Evolutionary conservation across 768 basidiomycete species (phyloP).

Genomic region (Macrolepiota fuliginosa): DNA sequence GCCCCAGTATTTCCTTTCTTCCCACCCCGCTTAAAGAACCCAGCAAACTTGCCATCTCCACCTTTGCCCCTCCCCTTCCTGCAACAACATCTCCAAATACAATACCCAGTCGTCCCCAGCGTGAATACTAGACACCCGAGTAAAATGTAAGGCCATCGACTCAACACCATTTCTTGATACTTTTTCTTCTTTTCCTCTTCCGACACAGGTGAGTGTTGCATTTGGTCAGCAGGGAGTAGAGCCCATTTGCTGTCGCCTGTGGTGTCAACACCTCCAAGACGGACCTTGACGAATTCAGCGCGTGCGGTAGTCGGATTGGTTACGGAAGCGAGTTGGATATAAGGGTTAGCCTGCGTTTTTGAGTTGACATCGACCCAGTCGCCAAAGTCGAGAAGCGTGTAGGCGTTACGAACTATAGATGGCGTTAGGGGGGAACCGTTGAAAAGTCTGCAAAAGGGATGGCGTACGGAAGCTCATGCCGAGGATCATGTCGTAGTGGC

Average conservation of each 20-base stretch:
- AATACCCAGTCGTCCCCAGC: conserved; percentile 41
- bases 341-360: conserved; percentile 52
- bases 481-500: conserved; percentile 80
- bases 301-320: conserved; percentile 52
- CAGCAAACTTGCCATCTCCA: conserved; percentile 13
- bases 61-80: conserved; percentile 23
- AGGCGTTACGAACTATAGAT: conserved; percentile 66
- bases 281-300: conserved; percentile 62
- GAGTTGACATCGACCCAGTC: conserved; percentile 54
- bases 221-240: conserved; percentile 58
- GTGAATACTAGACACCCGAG: conserved; percentile 54
- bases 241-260: conserved; percentile 33
- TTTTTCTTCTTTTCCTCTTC: conserved; percentile 63
- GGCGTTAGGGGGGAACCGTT: conserved; percentile 11
- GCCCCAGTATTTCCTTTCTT: conserved; percentile 1
- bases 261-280: conserved; percentile 58
- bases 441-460: not conserved
- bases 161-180: conserved; percentile 61
- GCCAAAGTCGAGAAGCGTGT: conserved; percentile 72
- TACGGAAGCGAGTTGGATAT: conserved; percentile 64
- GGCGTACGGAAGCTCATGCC: conserved; percentile 76
- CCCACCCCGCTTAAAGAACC: conserved; percentile 13
- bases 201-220: conserved; percentile 63
- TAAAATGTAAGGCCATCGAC: conserved; percentile 74
- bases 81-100: conserved; percentile 64